These are phyloP conservation scores for Asclepias syriaca DNA, from an alignment of 257 asterid genomes.

Conservation along the genomic window DNA sequence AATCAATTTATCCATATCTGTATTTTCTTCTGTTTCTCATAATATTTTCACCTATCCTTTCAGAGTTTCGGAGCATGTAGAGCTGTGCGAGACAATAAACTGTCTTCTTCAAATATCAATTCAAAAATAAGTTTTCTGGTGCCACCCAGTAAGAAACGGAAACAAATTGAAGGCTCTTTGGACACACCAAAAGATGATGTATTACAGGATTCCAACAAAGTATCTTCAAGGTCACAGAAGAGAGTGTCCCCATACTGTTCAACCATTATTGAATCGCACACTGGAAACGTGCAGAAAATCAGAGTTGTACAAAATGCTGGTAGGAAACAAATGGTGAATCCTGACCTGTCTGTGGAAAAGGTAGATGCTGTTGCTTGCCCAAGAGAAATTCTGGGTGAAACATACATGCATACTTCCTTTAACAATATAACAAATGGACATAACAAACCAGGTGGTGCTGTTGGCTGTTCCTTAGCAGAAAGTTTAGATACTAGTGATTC, in stretches of 20 bases:
- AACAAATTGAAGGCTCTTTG: slow-evolving; percentile 21
- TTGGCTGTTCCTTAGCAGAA: slow-evolving; percentile 30
- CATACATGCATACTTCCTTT: slow-evolving; percentile 44
- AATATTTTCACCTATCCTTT: slow-evolving; percentile 11
- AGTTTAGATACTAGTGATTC: slow-evolving; percentile 35
- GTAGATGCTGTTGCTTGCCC: slow-evolving; percentile 69
- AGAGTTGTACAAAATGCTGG: slow-evolving; percentile 45
- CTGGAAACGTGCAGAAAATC: slow-evolving; percentile 32
- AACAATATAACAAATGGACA: slow-evolving; percentile 37
- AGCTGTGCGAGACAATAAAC: slow-evolving; percentile 32
- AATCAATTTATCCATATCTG: background rate
- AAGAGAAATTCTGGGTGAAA: slow-evolving; percentile 43
- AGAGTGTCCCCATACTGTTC: slow-evolving; percentile 45
- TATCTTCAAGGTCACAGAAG: slow-evolving; percentile 44
- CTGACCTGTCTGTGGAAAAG: slow-evolving; percentile 39
- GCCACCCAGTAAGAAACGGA: slow-evolving; percentile 28
- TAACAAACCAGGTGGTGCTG: slow-evolving; percentile 35
- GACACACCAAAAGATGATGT: slow-evolving; percentile 17
- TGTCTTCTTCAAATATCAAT: slow-evolving; percentile 33
- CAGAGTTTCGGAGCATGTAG: slow-evolving; percentile 43
- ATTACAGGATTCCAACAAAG: slow-evolving; percentile 30
- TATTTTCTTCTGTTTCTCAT: background rate
- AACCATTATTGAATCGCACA: slow-evolving; percentile 36
- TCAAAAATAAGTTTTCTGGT: slow-evolving; percentile 28
- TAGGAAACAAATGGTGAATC: slow-evolving; percentile 27